Percentiles rank a stretch among this genome's conserved stretches.
Evolutionary conservation across 345 rosid genomes (phyloP).

Genomic region (Turritis glabra): DNA sequence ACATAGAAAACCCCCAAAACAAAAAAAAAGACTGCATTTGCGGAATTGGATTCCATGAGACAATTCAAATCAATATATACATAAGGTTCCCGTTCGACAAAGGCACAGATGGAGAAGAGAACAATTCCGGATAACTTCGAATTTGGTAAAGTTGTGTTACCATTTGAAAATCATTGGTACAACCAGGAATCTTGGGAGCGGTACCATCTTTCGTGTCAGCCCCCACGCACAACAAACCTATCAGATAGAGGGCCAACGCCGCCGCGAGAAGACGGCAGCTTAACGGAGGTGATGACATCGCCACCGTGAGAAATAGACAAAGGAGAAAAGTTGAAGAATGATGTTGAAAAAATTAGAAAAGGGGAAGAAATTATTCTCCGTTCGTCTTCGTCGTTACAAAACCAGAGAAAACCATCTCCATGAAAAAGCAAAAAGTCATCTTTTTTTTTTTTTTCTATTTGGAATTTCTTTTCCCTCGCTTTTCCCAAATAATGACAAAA

Average conservation of each 20-base stretch:
- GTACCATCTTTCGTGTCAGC: slow-evolving; percentile 21
- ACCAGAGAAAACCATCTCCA: slow-evolving; percentile 24
- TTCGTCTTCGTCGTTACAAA: slow-evolving; percentile 28
- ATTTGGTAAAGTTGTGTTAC: slow-evolving; percentile 13
- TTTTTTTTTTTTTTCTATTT: background rate
- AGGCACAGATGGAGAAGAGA: background rate
- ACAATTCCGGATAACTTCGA: background rate
- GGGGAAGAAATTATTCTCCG: slow-evolving; percentile 25
- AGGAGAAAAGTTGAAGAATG: background rate
- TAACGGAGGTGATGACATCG: slow-evolving; percentile 36
- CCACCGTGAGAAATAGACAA: slow-evolving; percentile 22
- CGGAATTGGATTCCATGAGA: background rate
- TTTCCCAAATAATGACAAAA: slow-evolving; percentile 8
- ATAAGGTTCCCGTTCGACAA: background rate
- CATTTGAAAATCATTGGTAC: slow-evolving; percentile 35
- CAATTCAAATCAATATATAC: background rate
- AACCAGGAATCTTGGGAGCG: slow-evolving; percentile 30
- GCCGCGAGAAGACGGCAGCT: slow-evolving; percentile 29
- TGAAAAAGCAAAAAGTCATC: slow-evolving; percentile 10
- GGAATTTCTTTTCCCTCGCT: slow-evolving; percentile 8
- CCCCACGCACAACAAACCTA: background rate
- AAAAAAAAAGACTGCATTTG: background rate
- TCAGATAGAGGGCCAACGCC: slow-evolving; percentile 17
- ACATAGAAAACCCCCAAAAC: too few relatives aligned
- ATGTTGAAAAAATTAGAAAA: background rate